phyloP scores from a whole-genome alignment of 2,329 filamentous ascomycete species.

The Ceratocystis huliohia region DNA sequence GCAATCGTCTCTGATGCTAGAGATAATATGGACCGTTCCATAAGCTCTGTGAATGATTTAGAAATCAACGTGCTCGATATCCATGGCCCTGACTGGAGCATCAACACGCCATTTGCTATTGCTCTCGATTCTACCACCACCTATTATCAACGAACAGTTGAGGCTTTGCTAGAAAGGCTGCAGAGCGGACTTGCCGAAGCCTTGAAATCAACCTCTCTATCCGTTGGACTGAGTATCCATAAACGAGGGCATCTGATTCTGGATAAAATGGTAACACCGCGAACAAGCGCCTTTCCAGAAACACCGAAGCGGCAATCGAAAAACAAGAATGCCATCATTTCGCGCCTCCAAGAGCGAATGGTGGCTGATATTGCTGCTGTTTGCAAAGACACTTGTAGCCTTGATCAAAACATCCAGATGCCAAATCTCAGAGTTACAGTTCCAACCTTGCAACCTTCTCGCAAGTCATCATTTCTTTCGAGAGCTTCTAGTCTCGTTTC shows the following conservation, averaged over 20 bases:
- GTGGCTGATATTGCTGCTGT: slow-evolving; percentile 37
- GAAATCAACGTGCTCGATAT: slow-evolving; percentile 38
- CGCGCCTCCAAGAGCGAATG: slow-evolving; percentile 35
- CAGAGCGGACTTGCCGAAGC: slow-evolving; percentile 39
- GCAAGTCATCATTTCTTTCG: slow-evolving; percentile 10
- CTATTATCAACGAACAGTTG: slow-evolving; percentile 34
- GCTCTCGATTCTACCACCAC: slow-evolving; percentile 32
- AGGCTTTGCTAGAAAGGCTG: slow-evolving; percentile 39
- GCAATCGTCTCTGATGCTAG: slow-evolving; percentile 29
- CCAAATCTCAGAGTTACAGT: slow-evolving; percentile 25
- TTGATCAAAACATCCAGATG: slow-evolving; percentile 27
- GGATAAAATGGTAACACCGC: slow-evolving; percentile 37
- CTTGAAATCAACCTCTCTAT: slow-evolving; percentile 35
- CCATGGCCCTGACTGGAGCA: slow-evolving; percentile 34
- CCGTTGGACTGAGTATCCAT: slow-evolving; percentile 36
- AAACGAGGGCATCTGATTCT: slow-evolving; percentile 42
- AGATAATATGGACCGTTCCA: slow-evolving; percentile 32
- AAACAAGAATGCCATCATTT: slow-evolving; percentile 29
- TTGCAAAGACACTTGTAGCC: slow-evolving; percentile 39
- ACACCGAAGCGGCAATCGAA: slow-evolving; percentile 20
- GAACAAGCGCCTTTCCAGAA: slow-evolving; percentile 28
- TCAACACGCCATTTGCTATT: slow-evolving; percentile 36
- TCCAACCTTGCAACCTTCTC: not conserved
- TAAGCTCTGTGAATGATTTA: slow-evolving; percentile 36
- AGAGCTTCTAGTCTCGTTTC: slow-evolving; percentile 11